Evolutionary conservation across 2,329 filamentous ascomycete genomes (phyloP), one percentile per base, ranked within the genome.

Genomic region (Plenodomus biglobosus): DNA sequence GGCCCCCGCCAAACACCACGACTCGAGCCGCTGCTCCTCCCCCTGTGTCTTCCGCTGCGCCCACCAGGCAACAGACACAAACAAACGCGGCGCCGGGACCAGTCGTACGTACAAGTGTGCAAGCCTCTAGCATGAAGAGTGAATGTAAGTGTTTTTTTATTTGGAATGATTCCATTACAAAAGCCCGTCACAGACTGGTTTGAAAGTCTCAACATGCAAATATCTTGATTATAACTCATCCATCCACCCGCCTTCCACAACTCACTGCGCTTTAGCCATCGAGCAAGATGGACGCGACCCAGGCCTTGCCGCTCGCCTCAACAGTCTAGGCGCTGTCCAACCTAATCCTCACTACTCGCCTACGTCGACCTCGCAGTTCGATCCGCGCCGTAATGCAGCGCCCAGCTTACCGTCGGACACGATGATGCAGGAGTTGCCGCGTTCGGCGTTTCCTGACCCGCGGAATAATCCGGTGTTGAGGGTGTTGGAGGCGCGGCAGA

Each of bases 251-350:
- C n/a, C n/a, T n/a, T n/a, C n/a, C n/a, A n/a, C n/a, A n/a, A n/a
- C n/a, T n/a, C n/a, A n/a, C n/a, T n/a, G n/a, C n/a, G n/a, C n/a
- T n/a, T n/a, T n/a, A n/a, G 80, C 78, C 41, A 79, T 85, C 53
- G 80, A 84, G 58, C 75, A 82, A 61, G 83, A 86, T 62, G 82
- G 76, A 46, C 78, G 77, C 49, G 83, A 85, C 63, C 82, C 82
- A 1, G 75, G 80, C 63, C 92, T 79, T 82, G 88, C 92, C 78
- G 86, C 84, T 66, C 95, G 91, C 56, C 88, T 97, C 53, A 87
- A 85, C 60, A 74, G 72, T 38, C 74, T 85, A 48, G 83, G 82
- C 47, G 78, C 81, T 45, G 82, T 85, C 7, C 78, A 77, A 44
- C 80, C 81, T 22, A 79, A 78, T 50, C 80, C 80, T 2, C 82